Conservation (phyloP, 1,139 yeast genomes). For the Yamadazyma blattariae region DNA sequence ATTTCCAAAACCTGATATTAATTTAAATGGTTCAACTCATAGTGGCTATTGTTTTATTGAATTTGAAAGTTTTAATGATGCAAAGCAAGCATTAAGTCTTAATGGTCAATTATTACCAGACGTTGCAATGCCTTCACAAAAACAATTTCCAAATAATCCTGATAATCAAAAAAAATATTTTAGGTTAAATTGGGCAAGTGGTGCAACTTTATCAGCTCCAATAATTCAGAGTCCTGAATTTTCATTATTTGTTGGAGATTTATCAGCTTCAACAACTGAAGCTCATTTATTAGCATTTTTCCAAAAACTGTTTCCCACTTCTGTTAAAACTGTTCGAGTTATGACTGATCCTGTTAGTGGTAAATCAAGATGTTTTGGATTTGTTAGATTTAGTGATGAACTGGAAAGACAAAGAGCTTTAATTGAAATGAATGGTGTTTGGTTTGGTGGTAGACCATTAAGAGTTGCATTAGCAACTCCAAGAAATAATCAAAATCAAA, state of each 20-base stretch:
- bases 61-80: constrained; percentile 60
- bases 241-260: constrained; percentile 76
- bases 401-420: constrained; percentile 64
- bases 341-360: constrained; percentile 78
- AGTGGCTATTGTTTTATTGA: constrained; percentile 77
- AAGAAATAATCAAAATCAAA: constrained; percentile 18
- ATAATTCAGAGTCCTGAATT: constrained; percentile 52
- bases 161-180: constrained; percentile 59
- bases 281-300: constrained; percentile 66
- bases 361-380: constrained; percentile 72
- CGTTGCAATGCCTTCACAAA: constrained; percentile 48
- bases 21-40: constrained; percentile 37
- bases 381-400: constrained; percentile 65
- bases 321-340: constrained; percentile 66
- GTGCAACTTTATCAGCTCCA: constrained; percentile 56
- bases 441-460: constrained; percentile 72
- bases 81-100: constrained; percentile 59
- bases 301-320: constrained; percentile 56
- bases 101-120: constrained; percentile 67
- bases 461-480: constrained; percentile 73
- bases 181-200: constrained; percentile 73
- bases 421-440: constrained; percentile 69
- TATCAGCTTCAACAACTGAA: constrained; percentile 71
- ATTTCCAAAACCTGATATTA: constrained; percentile 21
- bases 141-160: constrained; percentile 40